phyloP scores from a whole-genome alignment of 2,329 filamentous ascomycete genomes.

The Arthrobotrys conoides region DNA sequence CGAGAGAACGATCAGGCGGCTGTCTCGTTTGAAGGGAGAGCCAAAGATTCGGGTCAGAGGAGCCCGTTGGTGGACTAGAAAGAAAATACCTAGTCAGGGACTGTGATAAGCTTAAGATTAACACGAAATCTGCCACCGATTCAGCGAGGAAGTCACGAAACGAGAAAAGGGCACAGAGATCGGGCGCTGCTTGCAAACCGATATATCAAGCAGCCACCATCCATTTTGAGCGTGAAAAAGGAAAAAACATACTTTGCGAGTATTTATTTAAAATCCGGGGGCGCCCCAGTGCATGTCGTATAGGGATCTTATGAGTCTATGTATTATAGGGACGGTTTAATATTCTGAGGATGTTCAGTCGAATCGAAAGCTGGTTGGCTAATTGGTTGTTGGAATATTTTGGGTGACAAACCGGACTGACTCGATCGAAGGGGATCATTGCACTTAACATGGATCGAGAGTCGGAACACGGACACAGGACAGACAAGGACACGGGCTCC shows the following conservation, averaged over 20 bases:
- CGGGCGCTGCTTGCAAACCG: constrained; percentile 39
- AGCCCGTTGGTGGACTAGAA: constrained; percentile 7
- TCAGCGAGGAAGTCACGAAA: constrained; percentile 38
- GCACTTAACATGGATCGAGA: no score
- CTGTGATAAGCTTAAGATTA: constrained; percentile 53
- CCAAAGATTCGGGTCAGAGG: constrained; percentile 20
- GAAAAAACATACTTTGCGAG: constrained; percentile 14
- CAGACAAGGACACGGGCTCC: no score
- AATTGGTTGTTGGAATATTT: constrained; percentile 7
- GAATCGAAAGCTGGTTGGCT: neutral
- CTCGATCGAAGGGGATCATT: neutral
- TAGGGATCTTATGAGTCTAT: neutral
- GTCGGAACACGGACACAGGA: no score
- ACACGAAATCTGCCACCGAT: constrained; percentile 36
- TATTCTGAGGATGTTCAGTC: no score
- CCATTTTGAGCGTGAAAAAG: neutral
- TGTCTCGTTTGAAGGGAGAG: constrained; percentile 17
- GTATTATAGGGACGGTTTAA: no score
- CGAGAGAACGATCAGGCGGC: constrained; percentile 13
- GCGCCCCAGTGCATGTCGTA: neutral
- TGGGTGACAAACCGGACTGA: neutral
- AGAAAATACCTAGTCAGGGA: constrained; percentile 8
- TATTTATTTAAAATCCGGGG: constrained; percentile 12
- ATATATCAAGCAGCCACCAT: neutral
- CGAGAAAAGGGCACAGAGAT: constrained; percentile 46